phyloP scores from a whole-genome alignment of 2,329 filamentous ascomycete genomes.

The Coniochaeta sp. region DNA sequence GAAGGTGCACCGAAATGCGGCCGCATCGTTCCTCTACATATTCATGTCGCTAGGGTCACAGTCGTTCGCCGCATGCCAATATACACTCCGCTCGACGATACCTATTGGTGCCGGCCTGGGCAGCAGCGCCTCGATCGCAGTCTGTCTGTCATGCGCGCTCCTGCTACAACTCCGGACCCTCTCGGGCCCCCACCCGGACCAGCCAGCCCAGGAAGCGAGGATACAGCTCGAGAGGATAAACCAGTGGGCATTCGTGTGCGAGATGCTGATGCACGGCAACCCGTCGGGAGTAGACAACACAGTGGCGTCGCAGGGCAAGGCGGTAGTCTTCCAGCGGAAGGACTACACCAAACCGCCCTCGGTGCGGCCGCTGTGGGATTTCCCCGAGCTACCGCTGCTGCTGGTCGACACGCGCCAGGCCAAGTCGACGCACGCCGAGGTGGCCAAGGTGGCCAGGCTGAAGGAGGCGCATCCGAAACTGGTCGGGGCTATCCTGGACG shows the following conservation, averaged over 20 bases:
- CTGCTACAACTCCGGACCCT: slow-evolving; percentile 83
- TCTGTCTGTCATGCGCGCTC: slow-evolving; percentile 78
- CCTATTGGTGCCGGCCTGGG: slow-evolving; percentile 87
- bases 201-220: slow-evolving; percentile 79
- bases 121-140: slow-evolving; percentile 88
- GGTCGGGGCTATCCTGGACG: slow-evolving; percentile 72
- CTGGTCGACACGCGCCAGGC: slow-evolving; percentile 83
- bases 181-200: slow-evolving; percentile 84
- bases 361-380: slow-evolving; percentile 73
- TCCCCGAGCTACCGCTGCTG: slow-evolving; percentile 85
- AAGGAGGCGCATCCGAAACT: slow-evolving; percentile 66
- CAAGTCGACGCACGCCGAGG: slow-evolving; percentile 78
- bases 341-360: slow-evolving; percentile 71
- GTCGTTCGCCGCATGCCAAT: slow-evolving; percentile 72
- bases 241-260: slow-evolving; percentile 92
- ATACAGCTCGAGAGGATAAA: slow-evolving; percentile 93
- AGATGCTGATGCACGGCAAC: slow-evolving; percentile 96
- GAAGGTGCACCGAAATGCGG: slow-evolving; percentile 78
- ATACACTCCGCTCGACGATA: slow-evolving; percentile 88
- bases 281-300: slow-evolving; percentile 97
- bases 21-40: slow-evolving; percentile 83
- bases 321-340: slow-evolving; percentile 78
- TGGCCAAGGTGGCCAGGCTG: slow-evolving; percentile 74
- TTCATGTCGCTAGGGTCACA: slow-evolving; percentile 80
- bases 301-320: slow-evolving; percentile 87